Evolutionary conservation across 1,284 basidiomycete species (phyloP).

Genomic region (Cryptococcus maquisensis): DNA sequence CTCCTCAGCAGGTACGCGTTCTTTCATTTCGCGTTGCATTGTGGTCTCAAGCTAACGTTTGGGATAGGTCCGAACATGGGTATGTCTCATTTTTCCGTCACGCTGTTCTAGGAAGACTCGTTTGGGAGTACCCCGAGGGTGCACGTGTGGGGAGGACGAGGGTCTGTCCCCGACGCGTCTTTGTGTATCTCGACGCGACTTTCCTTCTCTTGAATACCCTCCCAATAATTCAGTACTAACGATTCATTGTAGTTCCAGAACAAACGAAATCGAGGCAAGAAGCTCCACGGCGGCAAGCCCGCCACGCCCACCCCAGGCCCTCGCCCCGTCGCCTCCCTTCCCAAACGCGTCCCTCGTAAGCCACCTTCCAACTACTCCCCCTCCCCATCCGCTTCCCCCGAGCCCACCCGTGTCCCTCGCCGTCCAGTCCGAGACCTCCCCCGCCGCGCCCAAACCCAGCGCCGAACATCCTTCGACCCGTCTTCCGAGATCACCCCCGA

Average conservation of each 20-base stretch:
- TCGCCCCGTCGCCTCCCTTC: conserved; percentile 8
- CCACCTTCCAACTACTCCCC: not conserved
- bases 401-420: not conserved
- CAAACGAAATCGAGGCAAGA: conserved; percentile 11
- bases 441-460: not conserved
- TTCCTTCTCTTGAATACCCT: not conserved
- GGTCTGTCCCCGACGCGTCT: not conserved
- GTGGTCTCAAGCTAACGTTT: not conserved
- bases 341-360: conserved; percentile 1
- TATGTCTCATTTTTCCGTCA: conserved; percentile 13
- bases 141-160: too few species aligned
- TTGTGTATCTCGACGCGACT: not conserved
- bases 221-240: not conserved
- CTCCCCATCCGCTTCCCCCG: not conserved
- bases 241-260: conserved; percentile 13
- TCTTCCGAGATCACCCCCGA: not conserved
- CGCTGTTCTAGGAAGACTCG: too few species aligned
- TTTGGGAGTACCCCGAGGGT: too few species aligned
- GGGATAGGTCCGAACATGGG: conserved; percentile 39
- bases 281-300: not conserved
- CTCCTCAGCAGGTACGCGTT: conserved; percentile 30
- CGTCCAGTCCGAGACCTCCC: not conserved
- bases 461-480: not conserved
- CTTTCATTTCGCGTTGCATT: not conserved
- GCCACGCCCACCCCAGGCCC: not conserved